A percentile compares a stretch with the other conserved stretches of the same genome.
These are phyloP conservation scores for Diplosphaera chodatii DNA, from an alignment of 139 green algal genomes.

Conservation along the genomic window DNA sequence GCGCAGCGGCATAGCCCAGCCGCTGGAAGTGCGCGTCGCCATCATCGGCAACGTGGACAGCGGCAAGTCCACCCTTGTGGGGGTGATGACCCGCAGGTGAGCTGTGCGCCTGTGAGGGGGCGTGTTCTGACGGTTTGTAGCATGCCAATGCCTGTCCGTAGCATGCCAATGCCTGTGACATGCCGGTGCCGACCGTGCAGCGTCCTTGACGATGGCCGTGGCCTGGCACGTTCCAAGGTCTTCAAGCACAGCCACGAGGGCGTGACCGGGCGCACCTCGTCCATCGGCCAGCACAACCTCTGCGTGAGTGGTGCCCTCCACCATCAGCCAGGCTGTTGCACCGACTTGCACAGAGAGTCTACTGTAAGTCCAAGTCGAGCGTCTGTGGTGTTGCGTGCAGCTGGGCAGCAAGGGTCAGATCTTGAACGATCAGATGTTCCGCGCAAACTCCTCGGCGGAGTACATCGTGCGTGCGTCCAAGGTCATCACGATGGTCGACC, in stretches of 20 bases:
- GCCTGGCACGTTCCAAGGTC: slow-evolving; percentile 73
- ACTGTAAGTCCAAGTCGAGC: too few species aligned
- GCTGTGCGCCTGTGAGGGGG: background rate
- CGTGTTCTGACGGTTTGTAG: too few species aligned
- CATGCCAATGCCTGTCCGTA: background rate
- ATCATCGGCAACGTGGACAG: slow-evolving; percentile 90
- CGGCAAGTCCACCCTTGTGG: slow-evolving; percentile 85
- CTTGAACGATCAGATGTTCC: slow-evolving; percentile 77
- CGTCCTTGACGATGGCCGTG: slow-evolving; percentile 84
- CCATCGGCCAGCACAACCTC: slow-evolving; percentile 85
- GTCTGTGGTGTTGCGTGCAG: too few species aligned
- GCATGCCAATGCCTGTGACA: slow-evolving; percentile 27
- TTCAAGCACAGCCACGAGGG: slow-evolving; percentile 91
- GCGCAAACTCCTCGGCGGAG: slow-evolving; percentile 58
- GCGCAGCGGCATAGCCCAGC: slow-evolving; percentile 11
- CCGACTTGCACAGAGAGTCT: too few species aligned
- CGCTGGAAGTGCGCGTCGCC: slow-evolving; percentile 72
- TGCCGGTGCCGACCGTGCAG: slow-evolving; percentile 58
- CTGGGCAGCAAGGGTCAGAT: slow-evolving; percentile 60
- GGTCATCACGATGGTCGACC: slow-evolving; percentile 80
- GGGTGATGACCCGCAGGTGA: background rate
- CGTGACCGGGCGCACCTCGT: slow-evolving; percentile 76
- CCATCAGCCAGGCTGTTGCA: background rate
- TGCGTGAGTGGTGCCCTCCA: slow-evolving; percentile 31
- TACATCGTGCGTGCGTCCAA: slow-evolving; percentile 71